Evolutionary conservation across 1,284 basidiomycete species (phyloP).

Genomic region (Ganoderma sp.): DNA sequence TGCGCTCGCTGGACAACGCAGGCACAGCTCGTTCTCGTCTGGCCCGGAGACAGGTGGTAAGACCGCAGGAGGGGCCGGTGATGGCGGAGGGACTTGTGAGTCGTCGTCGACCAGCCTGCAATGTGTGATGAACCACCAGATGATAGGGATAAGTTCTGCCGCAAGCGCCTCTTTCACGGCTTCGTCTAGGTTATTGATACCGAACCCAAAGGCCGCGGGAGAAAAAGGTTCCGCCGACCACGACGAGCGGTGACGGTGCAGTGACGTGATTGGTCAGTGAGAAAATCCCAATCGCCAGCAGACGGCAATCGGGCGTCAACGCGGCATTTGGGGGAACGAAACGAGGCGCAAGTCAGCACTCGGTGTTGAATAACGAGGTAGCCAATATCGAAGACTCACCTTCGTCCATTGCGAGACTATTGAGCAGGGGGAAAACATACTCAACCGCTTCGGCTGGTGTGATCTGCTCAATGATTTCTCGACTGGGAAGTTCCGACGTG

Average conservation of each 20-base stretch:
- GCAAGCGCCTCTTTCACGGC: conserved; percentile 91
- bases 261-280: conserved; percentile 28
- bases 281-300: conserved; percentile 18
- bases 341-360: conserved; percentile 22
- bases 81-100: conserved; percentile 18
- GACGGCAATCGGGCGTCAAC: conserved; percentile 23
- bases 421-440: conserved; percentile 92
- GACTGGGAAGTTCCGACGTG: conserved; percentile 55
- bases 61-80: conserved; percentile 29
- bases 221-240: conserved; percentile 19
- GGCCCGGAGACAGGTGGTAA: conserved; percentile 4
- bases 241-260: conserved; percentile 19
- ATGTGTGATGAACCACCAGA: conserved; percentile 95
- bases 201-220: conserved; percentile 19
- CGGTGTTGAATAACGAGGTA: conserved; percentile 20
- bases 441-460: conserved; percentile 90
- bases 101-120: conserved; percentile 65
- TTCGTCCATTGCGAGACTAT: conserved; percentile 86
- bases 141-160: conserved; percentile 78
- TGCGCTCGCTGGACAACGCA: conserved; percentile 12
- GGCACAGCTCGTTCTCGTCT: conserved; percentile 14
- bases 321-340: conserved; percentile 14
- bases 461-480: conserved; percentile 56
- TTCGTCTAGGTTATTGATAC: conserved; percentile 64
- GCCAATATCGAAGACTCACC: conserved; percentile 53